phyloP scores from a whole-genome alignment of 2,329 filamentous ascomycete genomes.

The Annulohypoxylon truncatum region DNA sequence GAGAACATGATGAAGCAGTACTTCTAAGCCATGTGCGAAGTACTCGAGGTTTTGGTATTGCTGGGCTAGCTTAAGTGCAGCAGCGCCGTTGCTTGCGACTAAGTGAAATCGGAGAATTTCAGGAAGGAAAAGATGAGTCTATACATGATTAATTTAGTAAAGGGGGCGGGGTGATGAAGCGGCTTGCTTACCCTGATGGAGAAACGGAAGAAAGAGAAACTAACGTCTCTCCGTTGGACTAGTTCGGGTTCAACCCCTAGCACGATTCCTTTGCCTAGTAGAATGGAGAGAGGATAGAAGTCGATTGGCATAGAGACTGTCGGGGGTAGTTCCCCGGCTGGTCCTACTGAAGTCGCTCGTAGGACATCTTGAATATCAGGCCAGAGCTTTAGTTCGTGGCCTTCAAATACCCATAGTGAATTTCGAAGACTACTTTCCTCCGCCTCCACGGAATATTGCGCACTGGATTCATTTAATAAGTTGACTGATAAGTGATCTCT shows the following conservation, averaged over 20 bases:
- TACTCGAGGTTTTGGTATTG: constrained; percentile 90
- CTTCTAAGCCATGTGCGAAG: constrained; percentile 91
- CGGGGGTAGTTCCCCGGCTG: constrained; percentile 75
- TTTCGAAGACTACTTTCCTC: constrained; percentile 72
- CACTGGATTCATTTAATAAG: constrained; percentile 39
- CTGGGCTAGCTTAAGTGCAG: constrained; percentile 83
- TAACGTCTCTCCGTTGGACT: constrained; percentile 91
- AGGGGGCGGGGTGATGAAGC: not conserved
- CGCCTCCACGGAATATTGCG: constrained; percentile 49
- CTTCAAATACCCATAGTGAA: constrained; percentile 95
- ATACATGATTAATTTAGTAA: constrained; percentile 27
- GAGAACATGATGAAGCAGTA: constrained; percentile 90
- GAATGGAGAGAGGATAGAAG: constrained; percentile 90
- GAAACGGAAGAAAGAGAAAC: constrained; percentile 90
- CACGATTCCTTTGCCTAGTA: constrained; percentile 90
- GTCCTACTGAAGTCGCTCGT: constrained; percentile 73
- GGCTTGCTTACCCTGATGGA: constrained; percentile 78
- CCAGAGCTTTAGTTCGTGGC: constrained; percentile 87
- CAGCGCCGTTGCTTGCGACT: constrained; percentile 77
- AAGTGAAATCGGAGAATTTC: constrained; percentile 86
- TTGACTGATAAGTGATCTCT: constrained; percentile 76
- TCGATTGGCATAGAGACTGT: constrained; percentile 86
- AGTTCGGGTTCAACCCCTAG: constrained; percentile 92
- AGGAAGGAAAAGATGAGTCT: constrained; percentile 94
- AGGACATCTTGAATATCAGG: constrained; percentile 87